phyloP scores from a whole-genome alignment of 2,329 filamentous ascomycete species.

The Claviceps fusiformis region DNA sequence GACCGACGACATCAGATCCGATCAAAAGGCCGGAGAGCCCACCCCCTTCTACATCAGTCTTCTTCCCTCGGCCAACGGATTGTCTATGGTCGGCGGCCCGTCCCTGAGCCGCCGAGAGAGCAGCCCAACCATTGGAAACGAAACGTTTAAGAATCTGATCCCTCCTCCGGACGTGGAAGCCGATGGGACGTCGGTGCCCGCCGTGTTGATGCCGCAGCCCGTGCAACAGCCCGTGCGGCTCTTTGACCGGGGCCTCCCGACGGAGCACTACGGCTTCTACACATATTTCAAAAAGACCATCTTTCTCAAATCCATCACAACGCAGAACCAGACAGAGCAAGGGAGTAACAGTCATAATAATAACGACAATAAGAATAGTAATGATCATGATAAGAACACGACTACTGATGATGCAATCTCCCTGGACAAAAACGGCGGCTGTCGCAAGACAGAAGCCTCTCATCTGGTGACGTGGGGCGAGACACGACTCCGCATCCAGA shows the following conservation, averaged over 20 bases:
- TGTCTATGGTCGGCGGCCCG: constrained; percentile 11
- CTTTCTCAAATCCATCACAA: constrained; percentile 52
- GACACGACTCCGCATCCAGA: constrained; percentile 49
- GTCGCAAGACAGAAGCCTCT: constrained; percentile 36
- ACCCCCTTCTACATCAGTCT: constrained; percentile 83
- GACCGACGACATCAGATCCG: constrained; percentile 56
- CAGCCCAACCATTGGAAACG: constrained; percentile 10
- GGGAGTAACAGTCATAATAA: too few relatives aligned
- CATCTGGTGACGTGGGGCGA: constrained; percentile 45
- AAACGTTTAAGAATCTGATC: constrained; percentile 31
- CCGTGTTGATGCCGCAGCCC: constrained; percentile 57
- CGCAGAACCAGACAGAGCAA: constrained; percentile 30
- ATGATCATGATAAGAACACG: background rate
- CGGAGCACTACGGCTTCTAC: constrained; percentile 91
- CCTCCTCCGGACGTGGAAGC: constrained; percentile 48
- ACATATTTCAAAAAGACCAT: constrained; percentile 81
- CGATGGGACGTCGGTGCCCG: constrained; percentile 61
- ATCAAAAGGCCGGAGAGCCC: constrained; percentile 65
- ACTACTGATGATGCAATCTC: constrained; percentile 19
- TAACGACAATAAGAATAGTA: too few relatives aligned
- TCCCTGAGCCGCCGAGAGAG: constrained; percentile 13
- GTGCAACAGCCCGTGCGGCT: constrained; percentile 68
- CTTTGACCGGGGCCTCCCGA: constrained; percentile 65
- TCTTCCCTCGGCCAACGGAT: constrained; percentile 27
- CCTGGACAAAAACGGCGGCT: constrained; percentile 41